These are phyloP conservation scores for Cladobotryum protrusum DNA, from an alignment of 2,329 filamentous ascomycete species.

Conservation along the genomic window DNA sequence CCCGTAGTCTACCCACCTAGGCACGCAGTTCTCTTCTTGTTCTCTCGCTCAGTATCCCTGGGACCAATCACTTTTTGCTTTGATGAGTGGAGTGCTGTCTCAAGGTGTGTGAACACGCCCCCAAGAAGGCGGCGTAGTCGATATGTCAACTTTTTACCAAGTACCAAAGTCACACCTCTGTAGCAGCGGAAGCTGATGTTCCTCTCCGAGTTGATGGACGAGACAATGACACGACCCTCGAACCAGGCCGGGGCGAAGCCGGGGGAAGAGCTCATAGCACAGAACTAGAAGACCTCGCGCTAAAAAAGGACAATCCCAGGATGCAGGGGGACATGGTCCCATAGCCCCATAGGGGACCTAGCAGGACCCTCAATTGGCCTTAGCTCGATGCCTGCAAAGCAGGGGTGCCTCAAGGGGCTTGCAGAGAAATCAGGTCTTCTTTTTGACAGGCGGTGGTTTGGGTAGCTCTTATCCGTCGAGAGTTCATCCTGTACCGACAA, in stretches of 20 bases:
- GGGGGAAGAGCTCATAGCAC: background rate
- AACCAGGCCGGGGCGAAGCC: background rate
- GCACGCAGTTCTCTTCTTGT: background rate
- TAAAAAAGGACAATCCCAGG: background rate
- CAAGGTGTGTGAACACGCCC: background rate
- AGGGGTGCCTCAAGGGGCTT: slow-evolving; percentile 7
- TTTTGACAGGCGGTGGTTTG: slow-evolving; percentile 3
- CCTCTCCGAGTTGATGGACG: slow-evolving; percentile 5
- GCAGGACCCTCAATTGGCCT: background rate
- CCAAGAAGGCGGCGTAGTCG: background rate
- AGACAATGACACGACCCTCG: slow-evolving; percentile 1
- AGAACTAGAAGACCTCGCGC: background rate
- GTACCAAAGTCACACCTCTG: background rate
- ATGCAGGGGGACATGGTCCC: too few species aligned
- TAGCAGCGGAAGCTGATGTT: slow-evolving; percentile 1
- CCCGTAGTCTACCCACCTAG: background rate
- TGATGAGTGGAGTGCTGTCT: background rate
- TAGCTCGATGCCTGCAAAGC: slow-evolving; percentile 3
- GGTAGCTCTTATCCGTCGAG: background rate
- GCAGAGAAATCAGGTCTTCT: slow-evolving; percentile 3
- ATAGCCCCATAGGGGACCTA: background rate
- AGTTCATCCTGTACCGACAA: too few species aligned
- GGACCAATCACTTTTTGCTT: slow-evolving; percentile 1
- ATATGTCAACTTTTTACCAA: background rate
- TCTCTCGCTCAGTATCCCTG: background rate